Base-by-base conservation (phyloP, 306 rosid genomes). In the Vachellia collinsii region DNA sequence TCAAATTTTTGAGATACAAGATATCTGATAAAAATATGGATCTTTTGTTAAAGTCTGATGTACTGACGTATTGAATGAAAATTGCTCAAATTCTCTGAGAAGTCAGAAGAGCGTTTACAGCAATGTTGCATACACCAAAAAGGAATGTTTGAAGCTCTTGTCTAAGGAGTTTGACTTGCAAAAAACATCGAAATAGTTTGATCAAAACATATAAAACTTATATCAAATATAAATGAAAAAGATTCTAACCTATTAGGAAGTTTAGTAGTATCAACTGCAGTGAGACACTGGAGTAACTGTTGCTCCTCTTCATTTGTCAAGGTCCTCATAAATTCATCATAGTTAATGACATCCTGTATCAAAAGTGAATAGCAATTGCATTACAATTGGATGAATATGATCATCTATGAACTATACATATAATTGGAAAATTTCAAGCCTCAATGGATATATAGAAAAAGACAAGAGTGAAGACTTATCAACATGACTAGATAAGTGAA, bases 231-330 rank as follows among this genome's bases (percentile, higher is more conserved):
- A 62, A 46, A 79, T 81, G 75, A 76, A 38, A 61, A 47, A 71
- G 71, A 83, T 80, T 78, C 97, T 76, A 74, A 93, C 99, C 97
- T 91, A 62, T 90, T 93, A 20, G 99, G 97, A 89, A 81, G 81
- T 76, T 88, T 83, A 59, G 81, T 80, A n/a, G 89, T 81, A 87
- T 96, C 99, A 73, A 86, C 91, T 54, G 81, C 82, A 78, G 97
- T 88, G 83, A 96, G 94, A 87, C 84, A 90, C 82, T 92, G 90
- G 84, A 90, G 88, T 79, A 96, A 83, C 73, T 89, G 93, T 64
- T 90, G 91, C 72, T 93, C 98, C 87, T 96, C 99, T 83, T 96
- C 99, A 87, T 72, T 83, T 72, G 98, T 92, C 89, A 96, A 75
- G 80, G 83, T 89, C 84, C 88, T 87, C 72, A 47, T 85, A 70